These are phyloP conservation scores for Trichoderma sp. DNA, from an alignment of 2,329 filamentous ascomycete genomes.

Conservation along the genomic window DNA sequence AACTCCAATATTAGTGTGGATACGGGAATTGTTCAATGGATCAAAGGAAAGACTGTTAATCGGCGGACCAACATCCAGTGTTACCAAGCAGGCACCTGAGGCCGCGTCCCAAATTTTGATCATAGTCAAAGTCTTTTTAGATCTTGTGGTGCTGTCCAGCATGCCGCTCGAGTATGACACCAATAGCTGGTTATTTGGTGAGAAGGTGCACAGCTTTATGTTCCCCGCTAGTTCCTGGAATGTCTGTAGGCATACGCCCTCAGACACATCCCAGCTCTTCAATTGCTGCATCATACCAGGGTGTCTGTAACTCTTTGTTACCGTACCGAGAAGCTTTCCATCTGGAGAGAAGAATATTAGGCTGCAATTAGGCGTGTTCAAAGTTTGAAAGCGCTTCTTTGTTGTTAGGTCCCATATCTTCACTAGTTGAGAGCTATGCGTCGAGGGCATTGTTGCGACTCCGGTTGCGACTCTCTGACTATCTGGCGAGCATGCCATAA, in stretches of 20 bases:
- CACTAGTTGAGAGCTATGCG: neutral
- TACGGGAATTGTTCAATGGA: neutral
- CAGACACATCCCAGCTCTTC: neutral
- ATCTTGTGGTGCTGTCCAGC: neutral
- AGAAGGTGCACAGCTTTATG: neutral
- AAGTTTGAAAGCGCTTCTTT: neutral
- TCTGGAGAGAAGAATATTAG: neutral
- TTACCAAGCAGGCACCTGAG: neutral
- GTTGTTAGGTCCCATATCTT: neutral
- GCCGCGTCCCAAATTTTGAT: neutral
- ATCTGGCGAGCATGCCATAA: neutral
- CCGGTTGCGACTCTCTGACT: neutral
- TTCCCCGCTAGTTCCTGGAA: neutral
- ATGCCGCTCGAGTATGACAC: neutral
- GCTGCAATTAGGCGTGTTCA: neutral
- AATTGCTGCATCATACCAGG: neutral
- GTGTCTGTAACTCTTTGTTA: neutral
- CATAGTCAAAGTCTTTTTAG: rapidly evolving
- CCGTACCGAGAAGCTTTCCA: neutral
- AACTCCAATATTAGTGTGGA: neutral
- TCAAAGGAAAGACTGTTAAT: neutral
- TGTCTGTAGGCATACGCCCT: neutral
- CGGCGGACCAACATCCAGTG: neutral
- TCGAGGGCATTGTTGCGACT: neutral
- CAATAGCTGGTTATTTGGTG: neutral